Evolutionary conservation across 2,329 filamentous ascomycete species (phyloP).

Genomic region (Aureobasidium zeae): DNA sequence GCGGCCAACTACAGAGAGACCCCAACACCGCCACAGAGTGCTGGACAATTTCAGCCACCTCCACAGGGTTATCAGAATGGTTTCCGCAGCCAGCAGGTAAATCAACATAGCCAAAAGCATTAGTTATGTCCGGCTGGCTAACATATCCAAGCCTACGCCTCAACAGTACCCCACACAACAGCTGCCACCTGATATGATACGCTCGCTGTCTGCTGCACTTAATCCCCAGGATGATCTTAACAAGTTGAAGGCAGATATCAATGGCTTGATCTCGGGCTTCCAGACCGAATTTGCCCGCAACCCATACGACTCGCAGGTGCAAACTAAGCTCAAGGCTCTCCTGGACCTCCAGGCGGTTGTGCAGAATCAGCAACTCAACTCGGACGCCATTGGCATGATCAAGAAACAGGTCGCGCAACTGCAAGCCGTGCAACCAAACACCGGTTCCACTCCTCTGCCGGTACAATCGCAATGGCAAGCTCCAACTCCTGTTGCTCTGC

Average conservation of each 20-base stretch:
- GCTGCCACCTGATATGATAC: slow-evolving; percentile 17
- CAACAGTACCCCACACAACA: slow-evolving; percentile 13
- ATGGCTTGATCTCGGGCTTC: slow-evolving; percentile 63
- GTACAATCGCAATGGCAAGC: slow-evolving; percentile 25
- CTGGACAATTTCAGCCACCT: slow-evolving; percentile 34
- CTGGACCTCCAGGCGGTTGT: slow-evolving; percentile 75
- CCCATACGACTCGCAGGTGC: slow-evolving; percentile 65
- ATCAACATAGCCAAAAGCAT: not conserved
- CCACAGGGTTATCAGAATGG: slow-evolving; percentile 27
- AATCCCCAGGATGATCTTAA: slow-evolving; percentile 35
- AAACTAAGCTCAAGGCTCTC: slow-evolving; percentile 73
- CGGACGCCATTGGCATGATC: slow-evolving; percentile 74
- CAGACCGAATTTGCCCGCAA: slow-evolving; percentile 66
- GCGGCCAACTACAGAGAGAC: slow-evolving; percentile 56
- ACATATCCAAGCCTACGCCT: slow-evolving; percentile 13
- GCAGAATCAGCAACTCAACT: slow-evolving; percentile 65
- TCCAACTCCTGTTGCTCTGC: slow-evolving; percentile 17
- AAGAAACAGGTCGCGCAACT: slow-evolving; percentile 76
- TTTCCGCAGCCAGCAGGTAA: slow-evolving; percentile 29
- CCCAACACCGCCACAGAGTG: slow-evolving; percentile 57
- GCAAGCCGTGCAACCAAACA: slow-evolving; percentile 50
- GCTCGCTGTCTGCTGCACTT: slow-evolving; percentile 16
- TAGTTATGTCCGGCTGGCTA: not conserved
- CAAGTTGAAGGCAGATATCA: slow-evolving; percentile 73
- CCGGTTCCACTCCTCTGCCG: slow-evolving; percentile 26